Conservation (phyloP, 2,329 filamentous ascomycete species). For the Anisogramma anomala region DNA sequence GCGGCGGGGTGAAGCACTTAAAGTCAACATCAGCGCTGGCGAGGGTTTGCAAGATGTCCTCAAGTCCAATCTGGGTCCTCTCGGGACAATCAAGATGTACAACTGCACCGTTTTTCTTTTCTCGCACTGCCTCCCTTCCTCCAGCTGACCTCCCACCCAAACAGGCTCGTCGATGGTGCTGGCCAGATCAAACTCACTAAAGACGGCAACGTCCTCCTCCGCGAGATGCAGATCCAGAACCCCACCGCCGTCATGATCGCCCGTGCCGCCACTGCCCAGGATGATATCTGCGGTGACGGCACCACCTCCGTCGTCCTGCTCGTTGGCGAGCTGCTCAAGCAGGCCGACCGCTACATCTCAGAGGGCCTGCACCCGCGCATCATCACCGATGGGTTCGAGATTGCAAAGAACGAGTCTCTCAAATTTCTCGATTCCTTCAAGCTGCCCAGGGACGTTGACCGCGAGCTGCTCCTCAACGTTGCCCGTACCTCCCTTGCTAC, state of each 20-base stretch:
- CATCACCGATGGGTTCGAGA: slow-evolving; percentile 94
- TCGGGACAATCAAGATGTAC: slow-evolving; percentile 93
- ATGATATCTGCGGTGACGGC: slow-evolving; percentile 96
- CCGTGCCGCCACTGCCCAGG: slow-evolving; percentile 84
- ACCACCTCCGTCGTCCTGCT: slow-evolving; percentile 93
- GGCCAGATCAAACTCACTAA: slow-evolving; percentile 97
- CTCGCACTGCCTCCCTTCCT: background rate
- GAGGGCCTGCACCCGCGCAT: slow-evolving; percentile 96
- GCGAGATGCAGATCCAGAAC: slow-evolving; percentile 92
- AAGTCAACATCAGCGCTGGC: slow-evolving; percentile 92
- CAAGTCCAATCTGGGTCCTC: slow-evolving; percentile 88
- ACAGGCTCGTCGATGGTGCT: slow-evolving; percentile 56
- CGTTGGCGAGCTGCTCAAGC: slow-evolving; percentile 94
- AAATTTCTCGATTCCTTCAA: slow-evolving; percentile 97
- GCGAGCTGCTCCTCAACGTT: slow-evolving; percentile 85
- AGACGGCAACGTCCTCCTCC: slow-evolving; percentile 79
- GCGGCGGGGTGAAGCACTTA: slow-evolving; percentile 92
- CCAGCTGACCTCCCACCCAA: slow-evolving; percentile 7
- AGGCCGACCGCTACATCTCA: slow-evolving; percentile 89
- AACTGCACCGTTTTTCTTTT: slow-evolving; percentile 2
- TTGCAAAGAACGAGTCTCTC: slow-evolving; percentile 84
- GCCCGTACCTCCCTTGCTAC: slow-evolving; percentile 90
- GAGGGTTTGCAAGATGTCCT: slow-evolving; percentile 90
- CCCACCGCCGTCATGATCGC: slow-evolving; percentile 84
- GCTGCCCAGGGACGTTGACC: slow-evolving; percentile 74